Evolutionary conservation across 768 basidiomycete genomes (phyloP).

Genomic region (Pleurotus tuoliensis): DNA sequence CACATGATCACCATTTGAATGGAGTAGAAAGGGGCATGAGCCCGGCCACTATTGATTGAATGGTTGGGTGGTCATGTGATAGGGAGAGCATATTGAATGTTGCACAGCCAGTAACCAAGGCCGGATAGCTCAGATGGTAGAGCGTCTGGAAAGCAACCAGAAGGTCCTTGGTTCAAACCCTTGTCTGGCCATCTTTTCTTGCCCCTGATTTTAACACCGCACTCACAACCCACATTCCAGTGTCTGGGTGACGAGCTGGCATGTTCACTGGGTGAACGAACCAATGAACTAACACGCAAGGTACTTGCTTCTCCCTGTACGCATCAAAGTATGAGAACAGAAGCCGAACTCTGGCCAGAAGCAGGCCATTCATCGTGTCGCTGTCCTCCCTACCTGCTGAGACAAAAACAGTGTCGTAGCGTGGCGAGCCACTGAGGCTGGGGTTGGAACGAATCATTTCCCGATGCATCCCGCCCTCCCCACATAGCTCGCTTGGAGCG

Average conservation of each 20-base stretch:
- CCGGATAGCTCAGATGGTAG: too few species aligned
- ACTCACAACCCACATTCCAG: conserved; percentile 37
- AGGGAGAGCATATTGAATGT: too few species aligned
- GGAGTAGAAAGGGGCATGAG: too few species aligned
- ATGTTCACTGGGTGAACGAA: conserved; percentile 11
- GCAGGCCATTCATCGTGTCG: conserved; percentile 21
- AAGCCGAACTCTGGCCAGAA: conserved; percentile 20
- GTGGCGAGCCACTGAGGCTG: conserved; percentile 16
- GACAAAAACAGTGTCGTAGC: conserved; percentile 26
- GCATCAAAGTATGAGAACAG: conserved; percentile 23
- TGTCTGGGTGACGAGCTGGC: conserved; percentile 14
- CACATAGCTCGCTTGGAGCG: conserved; percentile 19
- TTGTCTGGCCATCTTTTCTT: too few species aligned
- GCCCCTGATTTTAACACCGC: background rate
- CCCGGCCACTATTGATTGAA: too few species aligned
- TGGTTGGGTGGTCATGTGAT: too few species aligned
- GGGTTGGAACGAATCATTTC: conserved; percentile 23
- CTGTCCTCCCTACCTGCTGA: conserved; percentile 2
- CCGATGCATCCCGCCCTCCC: conserved; percentile 17
- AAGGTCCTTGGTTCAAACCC: too few species aligned
- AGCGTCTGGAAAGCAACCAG: too few species aligned
- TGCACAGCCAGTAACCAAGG: too few species aligned
- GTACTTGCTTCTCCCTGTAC: conserved; percentile 9
- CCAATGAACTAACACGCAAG: conserved; percentile 31
- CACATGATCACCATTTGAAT: too few species aligned